Evolutionary conservation across 2,329 filamentous ascomycete genomes (phyloP), one percentile per base, ranked within the genome.

Genomic region (Pyricularia grisea): DNA sequence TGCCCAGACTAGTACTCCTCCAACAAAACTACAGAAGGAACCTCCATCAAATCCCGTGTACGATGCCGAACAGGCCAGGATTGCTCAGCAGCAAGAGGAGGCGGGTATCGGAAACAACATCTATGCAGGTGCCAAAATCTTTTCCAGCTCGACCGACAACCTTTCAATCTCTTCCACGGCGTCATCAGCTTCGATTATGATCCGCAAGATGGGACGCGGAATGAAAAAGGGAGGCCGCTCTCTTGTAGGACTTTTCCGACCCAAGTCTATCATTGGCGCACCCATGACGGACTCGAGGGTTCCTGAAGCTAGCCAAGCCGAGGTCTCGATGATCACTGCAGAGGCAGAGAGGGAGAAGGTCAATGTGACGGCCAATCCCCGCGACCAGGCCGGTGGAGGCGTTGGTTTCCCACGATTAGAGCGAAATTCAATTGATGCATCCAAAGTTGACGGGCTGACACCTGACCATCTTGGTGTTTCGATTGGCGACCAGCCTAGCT

Each of bases 201-300:
- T 99, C 73, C 89, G 95, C 68, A 99, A 99, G 82, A 99, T 99
- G 95, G 95, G 95, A 69, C 93, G 93, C 72, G 94, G 94, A n/a
- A 91, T 98, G 88, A 98, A 97, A 85, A 96, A 95, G 80, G 90
- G 93, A 67, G 91, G 91, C 23, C 87, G 94, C 66, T 97, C 94
- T 28, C 87, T 99, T 68, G 96, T 96, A 73, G 95, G 95, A 30
- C 84, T 99, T 9, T 99, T 99, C 82, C 87, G 95, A 71, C 94
- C 95, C 0, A 99, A 98, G 79, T 98, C 94, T 0, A 85, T 97
- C 20, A 87, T 94, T 74, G 94, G 93, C 36, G 88, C 90, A 25
- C 88, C 92, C 23, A 84, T 88, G 36, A 87, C 90, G 3, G 93
- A 97, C 73, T 82, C 84, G 6, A 84, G 87, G 31, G 10, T 30